Percentiles rank a stretch among this genome's conserved stretches.
Evolutionary conservation across 257 asterid species (phyloP).

Genomic region (Leonotis leonurus): DNA sequence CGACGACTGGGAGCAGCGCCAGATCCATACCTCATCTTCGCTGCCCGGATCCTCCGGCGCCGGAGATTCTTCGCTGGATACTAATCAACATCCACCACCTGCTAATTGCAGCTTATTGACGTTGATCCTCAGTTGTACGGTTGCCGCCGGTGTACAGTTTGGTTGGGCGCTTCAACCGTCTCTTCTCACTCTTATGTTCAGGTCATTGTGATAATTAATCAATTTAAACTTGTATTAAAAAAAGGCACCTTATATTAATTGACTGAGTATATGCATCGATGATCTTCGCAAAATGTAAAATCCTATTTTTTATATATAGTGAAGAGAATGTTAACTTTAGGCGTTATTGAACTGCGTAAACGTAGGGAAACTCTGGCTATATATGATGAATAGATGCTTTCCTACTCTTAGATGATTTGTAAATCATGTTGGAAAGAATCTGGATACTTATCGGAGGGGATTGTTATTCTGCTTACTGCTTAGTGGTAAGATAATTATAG

Average conservation of each 20-base stretch:
- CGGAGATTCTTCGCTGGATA: slow-evolving; percentile 28
- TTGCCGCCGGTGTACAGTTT: slow-evolving; percentile 98
- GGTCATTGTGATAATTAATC: slow-evolving; percentile 28
- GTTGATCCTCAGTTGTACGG: slow-evolving; percentile 79
- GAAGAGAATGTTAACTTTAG: neutral
- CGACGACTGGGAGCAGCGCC: slow-evolving; percentile 45
- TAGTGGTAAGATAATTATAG: neutral
- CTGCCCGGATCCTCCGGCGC: slow-evolving; percentile 33
- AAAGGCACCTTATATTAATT: neutral
- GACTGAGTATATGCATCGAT: slow-evolving; percentile 11
- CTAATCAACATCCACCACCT: slow-evolving; percentile 29
- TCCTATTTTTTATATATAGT: neutral
- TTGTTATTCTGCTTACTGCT: neutral
- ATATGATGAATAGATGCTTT: neutral
- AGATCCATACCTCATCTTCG: slow-evolving; percentile 38
- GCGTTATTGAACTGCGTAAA: neutral
- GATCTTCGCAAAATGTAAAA: slow-evolving; percentile 4
- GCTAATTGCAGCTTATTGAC: slow-evolving; percentile 43
- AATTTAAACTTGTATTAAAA: neutral
- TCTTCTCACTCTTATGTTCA: slow-evolving; percentile 93
- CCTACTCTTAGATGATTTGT: neutral
- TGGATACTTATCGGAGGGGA: neutral
- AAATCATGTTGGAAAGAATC: neutral
- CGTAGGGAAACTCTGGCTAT: neutral
- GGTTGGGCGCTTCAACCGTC: slow-evolving; percentile 99